Percentiles rank a stretch among this genome's conserved stretches.
These are phyloP conservation scores for Fraxinus velutina DNA, from an alignment of 305 asterid species.

Conservation along the genomic window DNA sequence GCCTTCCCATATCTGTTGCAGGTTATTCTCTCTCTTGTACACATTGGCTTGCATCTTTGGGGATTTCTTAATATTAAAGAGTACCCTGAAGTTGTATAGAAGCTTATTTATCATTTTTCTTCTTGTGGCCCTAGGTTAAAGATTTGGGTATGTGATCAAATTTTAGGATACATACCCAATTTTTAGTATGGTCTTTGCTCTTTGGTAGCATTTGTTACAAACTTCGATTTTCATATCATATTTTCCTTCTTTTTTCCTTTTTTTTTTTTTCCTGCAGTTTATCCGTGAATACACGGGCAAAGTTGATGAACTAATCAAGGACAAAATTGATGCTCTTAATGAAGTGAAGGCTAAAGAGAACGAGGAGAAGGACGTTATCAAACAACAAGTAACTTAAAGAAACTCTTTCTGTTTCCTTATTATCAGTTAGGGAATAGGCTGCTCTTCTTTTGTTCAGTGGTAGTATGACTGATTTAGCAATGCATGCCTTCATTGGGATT, in stretches of 20 bases:
- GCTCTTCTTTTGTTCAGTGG: not conserved
- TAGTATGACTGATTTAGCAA: not conserved
- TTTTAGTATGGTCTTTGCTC: not conserved
- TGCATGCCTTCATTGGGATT: not conserved
- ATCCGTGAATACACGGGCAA: constrained; percentile 93
- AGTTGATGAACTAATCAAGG: constrained; percentile 90
- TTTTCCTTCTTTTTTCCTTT: not conserved
- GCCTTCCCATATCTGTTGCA: constrained; percentile 94
- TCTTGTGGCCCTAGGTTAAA: not conserved
- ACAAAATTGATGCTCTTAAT: constrained; percentile 71
- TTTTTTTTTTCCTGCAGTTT: constrained; percentile 48
- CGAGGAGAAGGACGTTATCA: constrained; percentile 82
- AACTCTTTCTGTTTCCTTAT: not conserved
- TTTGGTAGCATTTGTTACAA: not conserved
- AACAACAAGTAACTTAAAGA: constrained; percentile 67
- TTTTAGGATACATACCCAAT: not conserved
- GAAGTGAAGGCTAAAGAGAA: constrained; percentile 78
- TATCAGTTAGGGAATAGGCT: not conserved
- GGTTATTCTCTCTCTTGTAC: constrained; percentile 43
- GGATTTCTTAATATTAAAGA: not conserved
- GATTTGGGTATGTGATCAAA: not conserved
- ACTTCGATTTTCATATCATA: not conserved
- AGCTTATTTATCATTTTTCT: not conserved
- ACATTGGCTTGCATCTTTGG: not conserved
- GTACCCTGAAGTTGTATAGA: not conserved